phyloP scores from a whole-genome alignment of 2,329 filamentous ascomycete genomes.

The Sclerotinia sclerotiorum region DNA sequence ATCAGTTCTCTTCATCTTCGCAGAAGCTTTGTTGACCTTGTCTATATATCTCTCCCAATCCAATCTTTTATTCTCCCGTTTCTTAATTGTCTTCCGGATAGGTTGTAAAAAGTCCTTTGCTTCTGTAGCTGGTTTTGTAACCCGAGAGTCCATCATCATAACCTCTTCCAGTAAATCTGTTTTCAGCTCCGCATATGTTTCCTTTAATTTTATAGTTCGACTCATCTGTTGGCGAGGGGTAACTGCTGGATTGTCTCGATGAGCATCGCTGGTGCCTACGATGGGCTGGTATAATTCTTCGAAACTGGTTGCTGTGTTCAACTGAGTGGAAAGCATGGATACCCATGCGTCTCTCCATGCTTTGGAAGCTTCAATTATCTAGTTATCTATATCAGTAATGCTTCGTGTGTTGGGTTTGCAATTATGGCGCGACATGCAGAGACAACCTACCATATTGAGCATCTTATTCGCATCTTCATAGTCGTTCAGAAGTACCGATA shows the following conservation, averaged over 20 bases:
- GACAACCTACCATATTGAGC: constrained; percentile 61
- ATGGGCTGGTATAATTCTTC: constrained; percentile 76
- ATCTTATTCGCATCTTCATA: constrained; percentile 79
- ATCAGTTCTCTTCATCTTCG: constrained; percentile 68
- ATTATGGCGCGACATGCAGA: constrained; percentile 9
- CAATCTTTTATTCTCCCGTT: constrained; percentile 75
- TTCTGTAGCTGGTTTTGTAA: constrained; percentile 68
- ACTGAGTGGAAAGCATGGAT: constrained; percentile 67
- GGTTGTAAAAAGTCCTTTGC: constrained; percentile 68
- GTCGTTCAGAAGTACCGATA: constrained; percentile 72
- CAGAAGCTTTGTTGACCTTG: constrained; percentile 65
- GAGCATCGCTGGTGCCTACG: constrained; percentile 60
- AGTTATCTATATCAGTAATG: constrained; percentile 27
- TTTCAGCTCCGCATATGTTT: constrained; percentile 69
- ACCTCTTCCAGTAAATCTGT: constrained; percentile 71
- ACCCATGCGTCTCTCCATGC: constrained; percentile 79
- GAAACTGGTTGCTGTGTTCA: constrained; percentile 65
- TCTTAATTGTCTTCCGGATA: constrained; percentile 81
- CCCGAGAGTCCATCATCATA: constrained; percentile 64
- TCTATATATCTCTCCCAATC: constrained; percentile 79
- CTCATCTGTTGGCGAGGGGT: constrained; percentile 65
- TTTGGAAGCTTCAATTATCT: constrained; percentile 76
- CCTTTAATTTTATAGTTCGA: constrained; percentile 63
- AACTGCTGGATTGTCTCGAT: constrained; percentile 53
- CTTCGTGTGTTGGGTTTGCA: not conserved